Evolutionary conservation across 1,284 basidiomycete species (phyloP).

Genomic region (Thelephora terrestris): DNA sequence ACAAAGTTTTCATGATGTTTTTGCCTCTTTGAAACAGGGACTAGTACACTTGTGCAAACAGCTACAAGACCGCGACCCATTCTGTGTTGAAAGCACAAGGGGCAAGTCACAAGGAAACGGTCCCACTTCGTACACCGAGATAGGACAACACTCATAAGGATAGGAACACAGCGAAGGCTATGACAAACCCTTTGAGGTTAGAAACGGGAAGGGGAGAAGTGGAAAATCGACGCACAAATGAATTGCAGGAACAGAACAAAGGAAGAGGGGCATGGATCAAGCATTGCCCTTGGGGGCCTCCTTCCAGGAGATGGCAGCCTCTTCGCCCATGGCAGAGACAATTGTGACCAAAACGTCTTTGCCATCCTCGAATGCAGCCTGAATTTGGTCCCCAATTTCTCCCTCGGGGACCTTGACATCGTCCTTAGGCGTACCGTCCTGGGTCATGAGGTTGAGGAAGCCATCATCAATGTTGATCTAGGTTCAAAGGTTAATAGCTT

Average conservation of each 20-base stretch:
- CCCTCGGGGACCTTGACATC: constrained; percentile 92
- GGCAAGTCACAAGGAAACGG: neutral
- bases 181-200: neutral
- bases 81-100: neutral
- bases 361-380: constrained; percentile 70
- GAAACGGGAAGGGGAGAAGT: neutral
- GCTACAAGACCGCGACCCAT: neutral
- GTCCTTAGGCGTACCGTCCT: constrained; percentile 83
- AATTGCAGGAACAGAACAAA: constrained; percentile 5
- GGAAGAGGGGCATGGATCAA: constrained; percentile 16
- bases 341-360: constrained; percentile 89
- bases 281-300: constrained; percentile 64
- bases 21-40: no score
- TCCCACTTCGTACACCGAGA: neutral
- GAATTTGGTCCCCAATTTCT: constrained; percentile 74
- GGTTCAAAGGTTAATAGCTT: neutral
- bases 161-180: no score
- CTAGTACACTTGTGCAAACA: no score
- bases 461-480: constrained; percentile 82
- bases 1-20: neutral
- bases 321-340: constrained; percentile 86
- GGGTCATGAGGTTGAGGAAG: constrained; percentile 91
- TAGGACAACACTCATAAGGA: no score
- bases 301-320: constrained; percentile 82
- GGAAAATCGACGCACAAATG: neutral